Evolutionary conservation across 306 rosid genomes (phyloP).

Genomic region (Ochetophila trinervis): DNA sequence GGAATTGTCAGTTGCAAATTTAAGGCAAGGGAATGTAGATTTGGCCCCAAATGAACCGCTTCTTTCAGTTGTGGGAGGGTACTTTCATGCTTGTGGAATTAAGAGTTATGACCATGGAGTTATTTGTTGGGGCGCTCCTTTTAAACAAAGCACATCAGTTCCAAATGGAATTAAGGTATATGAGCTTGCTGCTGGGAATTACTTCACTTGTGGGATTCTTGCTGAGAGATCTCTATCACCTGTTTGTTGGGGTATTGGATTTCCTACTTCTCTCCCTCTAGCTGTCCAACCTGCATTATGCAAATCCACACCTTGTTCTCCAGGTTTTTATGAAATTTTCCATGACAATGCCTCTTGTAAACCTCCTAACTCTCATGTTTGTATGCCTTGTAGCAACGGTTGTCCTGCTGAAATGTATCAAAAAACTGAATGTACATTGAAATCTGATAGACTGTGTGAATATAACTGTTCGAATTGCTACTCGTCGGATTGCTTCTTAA

Average conservation of each 20-base stretch:
- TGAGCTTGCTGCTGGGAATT: slow-evolving; percentile 81
- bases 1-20: slow-evolving; percentile 49
- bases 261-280: slow-evolving; percentile 74
- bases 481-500: slow-evolving; percentile 51
- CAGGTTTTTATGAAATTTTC: slow-evolving; percentile 59
- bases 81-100: slow-evolving; percentile 91
- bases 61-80: slow-evolving; percentile 84
- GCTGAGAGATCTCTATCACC: slow-evolving; percentile 72
- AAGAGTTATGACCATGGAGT: slow-evolving; percentile 68
- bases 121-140: slow-evolving; percentile 77
- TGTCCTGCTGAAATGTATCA: slow-evolving; percentile 77
- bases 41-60: slow-evolving; percentile 69
- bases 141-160: slow-evolving; percentile 59
- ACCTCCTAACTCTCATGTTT: slow-evolving; percentile 44
- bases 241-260: slow-evolving; percentile 88
- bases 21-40: slow-evolving; percentile 60
- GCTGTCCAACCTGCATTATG: slow-evolving; percentile 74
- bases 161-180: slow-evolving; percentile 58
- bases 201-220: slow-evolving; percentile 81
- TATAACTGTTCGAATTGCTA: slow-evolving; percentile 77
- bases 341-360: slow-evolving; percentile 50
- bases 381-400: slow-evolving; percentile 65
- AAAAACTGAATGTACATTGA: slow-evolving; percentile 46
- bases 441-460: slow-evolving; percentile 62
- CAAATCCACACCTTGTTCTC: slow-evolving; percentile 60